Conservation (phyloP, 257 asterid species). For the Eustoma russellianum region DNA sequence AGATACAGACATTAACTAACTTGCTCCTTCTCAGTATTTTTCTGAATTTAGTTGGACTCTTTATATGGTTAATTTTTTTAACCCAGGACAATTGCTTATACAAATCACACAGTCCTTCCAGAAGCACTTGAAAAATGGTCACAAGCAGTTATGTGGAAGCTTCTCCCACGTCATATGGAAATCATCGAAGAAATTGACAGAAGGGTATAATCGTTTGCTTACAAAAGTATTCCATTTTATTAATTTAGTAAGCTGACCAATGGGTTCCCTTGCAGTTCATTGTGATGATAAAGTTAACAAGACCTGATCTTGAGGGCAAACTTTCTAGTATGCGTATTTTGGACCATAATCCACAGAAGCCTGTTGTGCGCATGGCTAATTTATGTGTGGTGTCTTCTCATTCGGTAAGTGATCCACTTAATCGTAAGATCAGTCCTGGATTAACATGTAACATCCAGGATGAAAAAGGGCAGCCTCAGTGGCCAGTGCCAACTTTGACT, state of each 20-base stretch:
- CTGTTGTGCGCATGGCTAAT: conserved; percentile 99
- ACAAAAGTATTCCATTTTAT: too few relatives aligned
- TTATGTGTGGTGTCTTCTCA: conserved; percentile 93
- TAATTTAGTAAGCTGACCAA: conserved; percentile 2
- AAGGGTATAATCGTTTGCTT: conserved; percentile 38
- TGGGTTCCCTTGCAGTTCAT: conserved; percentile 49
- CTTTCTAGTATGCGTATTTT: conserved; percentile 54
- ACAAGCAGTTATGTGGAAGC: conserved; percentile 98
- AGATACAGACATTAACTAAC: background rate
- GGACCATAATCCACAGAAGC: conserved; percentile 75
- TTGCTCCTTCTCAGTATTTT: conserved; percentile 12
- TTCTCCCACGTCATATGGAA: conserved; percentile 99
- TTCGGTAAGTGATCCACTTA: conserved; percentile 52
- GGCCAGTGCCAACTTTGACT: too few relatives aligned
- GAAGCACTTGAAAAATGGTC: conserved; percentile 99
- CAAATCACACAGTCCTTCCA: conserved; percentile 98
- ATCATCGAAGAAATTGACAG: conserved; percentile 92
- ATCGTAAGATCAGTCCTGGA: background rate
- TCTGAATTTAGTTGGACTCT: conserved; percentile 9
- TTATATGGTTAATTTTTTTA: conserved; percentile 14
- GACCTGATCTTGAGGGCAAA: conserved; percentile 77
- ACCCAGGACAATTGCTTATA: conserved; percentile 86
- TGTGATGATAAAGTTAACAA: conserved; percentile 50
- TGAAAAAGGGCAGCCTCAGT: too few relatives aligned
- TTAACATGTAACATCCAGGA: background rate